Evolutionary conservation across 148 eudicot genomes (phyloP).

Genomic region (Arctostaphylos glauca): DNA sequence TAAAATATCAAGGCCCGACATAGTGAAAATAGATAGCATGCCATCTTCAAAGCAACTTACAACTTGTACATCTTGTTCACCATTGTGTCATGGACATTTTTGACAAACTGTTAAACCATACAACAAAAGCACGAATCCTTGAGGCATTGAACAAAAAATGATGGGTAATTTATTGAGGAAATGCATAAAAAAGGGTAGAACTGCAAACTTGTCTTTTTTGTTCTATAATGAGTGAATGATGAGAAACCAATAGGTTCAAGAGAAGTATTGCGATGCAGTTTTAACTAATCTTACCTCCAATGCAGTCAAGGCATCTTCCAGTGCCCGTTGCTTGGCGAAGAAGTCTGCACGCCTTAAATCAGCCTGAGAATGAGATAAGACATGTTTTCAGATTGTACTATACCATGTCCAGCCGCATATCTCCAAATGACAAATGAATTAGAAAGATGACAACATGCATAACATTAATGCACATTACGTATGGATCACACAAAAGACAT

Average conservation of each 20-base stretch:
- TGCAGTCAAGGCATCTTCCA: constrained; percentile 92
- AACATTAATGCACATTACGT: background rate
- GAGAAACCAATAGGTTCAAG: background rate
- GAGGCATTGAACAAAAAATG: background rate
- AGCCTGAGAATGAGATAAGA: constrained; percentile 52
- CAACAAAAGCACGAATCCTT: background rate
- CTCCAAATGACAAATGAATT: background rate
- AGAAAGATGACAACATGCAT: background rate
- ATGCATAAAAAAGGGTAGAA: background rate
- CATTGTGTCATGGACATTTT: constrained; percentile 80
- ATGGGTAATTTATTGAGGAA: background rate
- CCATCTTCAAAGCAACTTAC: constrained; percentile 42
- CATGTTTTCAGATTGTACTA: background rate
- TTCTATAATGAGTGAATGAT: background rate
- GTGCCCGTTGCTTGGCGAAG: constrained; percentile 83
- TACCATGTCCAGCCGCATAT: too few relatives aligned
- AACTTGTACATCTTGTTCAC: constrained; percentile 63
- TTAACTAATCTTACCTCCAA: constrained; percentile 55
- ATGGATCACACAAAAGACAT: background rate
- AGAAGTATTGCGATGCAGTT: background rate
- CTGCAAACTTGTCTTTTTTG: background rate
- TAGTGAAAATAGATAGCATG: background rate
- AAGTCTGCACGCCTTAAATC: constrained; percentile 87
- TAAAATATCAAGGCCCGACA: constrained; percentile 12
- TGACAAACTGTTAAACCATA: constrained; percentile 67